These are phyloP conservation scores for Tetrapisispora phaffii DNA, from an alignment of 805 yeast genomes.

Conservation along the genomic window DNA sequence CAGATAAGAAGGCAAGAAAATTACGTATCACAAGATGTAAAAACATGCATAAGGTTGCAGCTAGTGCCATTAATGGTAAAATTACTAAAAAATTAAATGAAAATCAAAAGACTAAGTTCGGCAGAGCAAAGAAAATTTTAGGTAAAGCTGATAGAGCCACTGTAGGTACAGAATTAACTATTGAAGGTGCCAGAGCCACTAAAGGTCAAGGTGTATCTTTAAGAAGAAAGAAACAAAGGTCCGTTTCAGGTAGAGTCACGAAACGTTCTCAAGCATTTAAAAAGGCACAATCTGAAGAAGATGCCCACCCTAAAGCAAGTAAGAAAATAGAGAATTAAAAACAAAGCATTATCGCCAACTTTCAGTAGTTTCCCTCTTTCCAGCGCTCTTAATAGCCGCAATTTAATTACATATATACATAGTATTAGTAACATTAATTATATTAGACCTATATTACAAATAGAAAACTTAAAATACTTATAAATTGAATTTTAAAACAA, in stretches of 20 bases:
- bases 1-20: constrained; percentile 38
- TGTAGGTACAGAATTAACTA: constrained; percentile 43
- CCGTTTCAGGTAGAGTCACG: constrained; percentile 39
- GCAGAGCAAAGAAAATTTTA: constrained; percentile 65
- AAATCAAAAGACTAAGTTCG: constrained; percentile 63
- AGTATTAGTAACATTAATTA: not conserved
- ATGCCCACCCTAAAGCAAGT: not conserved
- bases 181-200: constrained; percentile 73
- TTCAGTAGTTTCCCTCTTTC: not conserved
- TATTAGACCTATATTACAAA: not conserved
- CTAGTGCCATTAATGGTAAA: constrained; percentile 8
- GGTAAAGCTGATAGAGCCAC: constrained; percentile 74
- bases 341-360: not conserved
- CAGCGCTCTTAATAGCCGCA: not conserved
- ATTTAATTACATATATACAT: too few species aligned
- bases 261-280: constrained; percentile 37
- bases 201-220: constrained; percentile 57
- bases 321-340: not conserved
- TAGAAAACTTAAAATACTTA: too few species aligned
- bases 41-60: constrained; percentile 24
- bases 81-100: constrained; percentile 38
- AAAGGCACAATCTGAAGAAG: constrained; percentile 14
- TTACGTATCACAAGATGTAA: constrained; percentile 72
- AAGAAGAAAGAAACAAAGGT: constrained; percentile 43
- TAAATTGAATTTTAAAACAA: too few species aligned